phyloP scores from a whole-genome alignment of 352 stramenopile species.

The Phytophthora agathidicida region DNA sequence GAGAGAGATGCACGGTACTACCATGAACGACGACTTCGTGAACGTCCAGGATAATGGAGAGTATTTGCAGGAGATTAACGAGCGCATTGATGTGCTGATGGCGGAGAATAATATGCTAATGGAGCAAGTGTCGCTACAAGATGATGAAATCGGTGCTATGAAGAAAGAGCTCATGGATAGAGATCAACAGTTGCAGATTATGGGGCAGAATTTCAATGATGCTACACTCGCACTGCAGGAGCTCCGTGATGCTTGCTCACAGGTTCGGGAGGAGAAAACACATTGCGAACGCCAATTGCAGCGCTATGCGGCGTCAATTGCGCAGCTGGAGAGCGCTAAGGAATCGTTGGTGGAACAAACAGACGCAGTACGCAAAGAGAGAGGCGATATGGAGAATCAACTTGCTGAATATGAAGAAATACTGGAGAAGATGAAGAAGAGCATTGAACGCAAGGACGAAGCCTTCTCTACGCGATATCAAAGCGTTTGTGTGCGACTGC shows the following conservation, averaged over 20 bases:
- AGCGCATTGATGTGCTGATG: slow-evolving; percentile 84
- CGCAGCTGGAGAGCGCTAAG: slow-evolving; percentile 67
- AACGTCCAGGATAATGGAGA: slow-evolving; percentile 52
- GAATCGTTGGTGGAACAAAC: slow-evolving; percentile 46
- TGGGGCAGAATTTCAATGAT: slow-evolving; percentile 82
- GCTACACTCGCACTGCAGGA: slow-evolving; percentile 72
- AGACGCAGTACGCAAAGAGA: slow-evolving; percentile 40
- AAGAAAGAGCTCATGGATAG: slow-evolving; percentile 70
- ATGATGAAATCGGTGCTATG: slow-evolving; percentile 66
- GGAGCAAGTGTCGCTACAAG: slow-evolving; percentile 82
- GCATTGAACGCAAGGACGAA: slow-evolving; percentile 64
- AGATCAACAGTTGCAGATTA: slow-evolving; percentile 71
- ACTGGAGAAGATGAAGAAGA: slow-evolving; percentile 67
- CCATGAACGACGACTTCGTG: slow-evolving; percentile 40
- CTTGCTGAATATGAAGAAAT: slow-evolving; percentile 66
- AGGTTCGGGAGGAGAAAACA: slow-evolving; percentile 62
- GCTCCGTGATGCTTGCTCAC: slow-evolving; percentile 59
- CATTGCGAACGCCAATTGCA: slow-evolving; percentile 76
- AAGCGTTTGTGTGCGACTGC: slow-evolving; percentile 67
- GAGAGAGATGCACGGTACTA: slow-evolving; percentile 34
- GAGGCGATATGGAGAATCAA: slow-evolving; percentile 48
- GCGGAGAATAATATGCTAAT: slow-evolving; percentile 85
- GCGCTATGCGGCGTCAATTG: slow-evolving; percentile 65
- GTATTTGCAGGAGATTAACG: slow-evolving; percentile 76
- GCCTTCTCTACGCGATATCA: slow-evolving; percentile 68